A percentile compares a stretch with the other conserved stretches of the same genome.
These are phyloP conservation scores for Euryodendron excelsum DNA, from an alignment of 148 eudicot genomes.

Conservation along the genomic window DNA sequence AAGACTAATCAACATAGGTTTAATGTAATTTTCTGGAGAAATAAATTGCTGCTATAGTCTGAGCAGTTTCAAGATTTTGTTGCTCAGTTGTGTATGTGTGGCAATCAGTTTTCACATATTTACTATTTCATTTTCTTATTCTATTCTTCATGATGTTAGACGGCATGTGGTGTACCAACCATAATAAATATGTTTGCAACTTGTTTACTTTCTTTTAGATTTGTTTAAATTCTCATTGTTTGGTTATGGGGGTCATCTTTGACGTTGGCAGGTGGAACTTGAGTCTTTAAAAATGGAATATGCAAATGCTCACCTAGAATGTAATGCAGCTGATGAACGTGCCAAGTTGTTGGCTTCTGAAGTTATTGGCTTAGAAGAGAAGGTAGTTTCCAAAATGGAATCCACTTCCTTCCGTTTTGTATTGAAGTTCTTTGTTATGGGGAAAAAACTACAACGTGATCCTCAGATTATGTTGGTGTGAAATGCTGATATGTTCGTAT, in stretches of 20 bases:
- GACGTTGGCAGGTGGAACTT: conserved; percentile 75
- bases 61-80: neutral
- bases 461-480: neutral
- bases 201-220: neutral
- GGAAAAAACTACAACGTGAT: neutral
- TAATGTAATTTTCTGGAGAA: too few relatives aligned
- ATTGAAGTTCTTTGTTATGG: neutral
- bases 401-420: neutral
- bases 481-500: neutral
- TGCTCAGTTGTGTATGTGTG: neutral
- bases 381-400: conserved; percentile 39
- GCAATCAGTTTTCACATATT: neutral
- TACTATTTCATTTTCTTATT: neutral
- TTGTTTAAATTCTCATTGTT: neutral
- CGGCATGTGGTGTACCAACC: neutral
- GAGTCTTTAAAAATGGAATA: conserved; percentile 76
- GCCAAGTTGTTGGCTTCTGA: conserved; percentile 95
- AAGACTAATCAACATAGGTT: too few relatives aligned
- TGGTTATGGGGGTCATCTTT: conserved; percentile 16
- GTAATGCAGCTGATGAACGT: conserved; percentile 98
- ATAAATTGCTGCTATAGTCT: too few relatives aligned
- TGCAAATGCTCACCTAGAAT: conserved; percentile 84
- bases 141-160: neutral
- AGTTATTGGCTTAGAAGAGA: conserved; percentile 96
- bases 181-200: neutral